Evolutionary conservation across 2,329 filamentous ascomycete species (phyloP).

Genomic region (Tolypocladium inflatum): DNA sequence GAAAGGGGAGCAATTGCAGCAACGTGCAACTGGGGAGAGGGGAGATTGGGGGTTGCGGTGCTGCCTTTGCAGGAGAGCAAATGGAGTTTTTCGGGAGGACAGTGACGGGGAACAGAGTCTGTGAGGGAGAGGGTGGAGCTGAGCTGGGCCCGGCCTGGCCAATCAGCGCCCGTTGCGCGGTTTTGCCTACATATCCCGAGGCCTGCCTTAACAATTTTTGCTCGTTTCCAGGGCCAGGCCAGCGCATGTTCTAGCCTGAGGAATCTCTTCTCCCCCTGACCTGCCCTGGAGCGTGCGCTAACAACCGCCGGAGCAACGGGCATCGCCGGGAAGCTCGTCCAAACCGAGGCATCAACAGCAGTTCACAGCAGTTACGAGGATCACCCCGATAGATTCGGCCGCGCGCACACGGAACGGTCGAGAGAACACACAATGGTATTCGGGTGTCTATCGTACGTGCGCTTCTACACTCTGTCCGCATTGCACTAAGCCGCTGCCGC

Average conservation of each 20-base stretch:
- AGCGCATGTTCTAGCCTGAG: conserved; percentile 6
- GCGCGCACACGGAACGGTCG: neutral
- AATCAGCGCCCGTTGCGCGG: conserved; percentile 24
- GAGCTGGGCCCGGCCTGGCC: conserved; percentile 19
- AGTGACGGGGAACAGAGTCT: conserved; percentile 31
- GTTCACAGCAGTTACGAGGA: neutral
- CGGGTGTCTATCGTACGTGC: neutral
- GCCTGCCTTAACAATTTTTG: conserved; percentile 27
- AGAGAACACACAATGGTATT: neutral
- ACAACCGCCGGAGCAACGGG: neutral
- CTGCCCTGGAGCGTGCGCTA: neutral
- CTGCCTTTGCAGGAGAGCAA: conserved; percentile 37
- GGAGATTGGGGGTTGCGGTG: conserved; percentile 46
- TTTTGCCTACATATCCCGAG: conserved; percentile 30
- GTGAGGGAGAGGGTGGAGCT: conserved; percentile 30
- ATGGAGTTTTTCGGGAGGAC: conserved; percentile 35
- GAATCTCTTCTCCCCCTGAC: neutral
- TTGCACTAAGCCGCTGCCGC: neutral
- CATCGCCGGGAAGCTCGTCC: neutral
- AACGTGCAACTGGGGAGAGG: conserved; percentile 51
- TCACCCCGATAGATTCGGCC: neutral
- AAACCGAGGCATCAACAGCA: neutral
- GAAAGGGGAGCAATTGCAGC: conserved; percentile 53
- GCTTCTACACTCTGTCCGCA: neutral
- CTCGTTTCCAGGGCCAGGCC: conserved; percentile 7